Evolutionary conservation across 495 filamentous ascomycete species (phyloP).

Genomic region (Penicillium bovifimosum): DNA sequence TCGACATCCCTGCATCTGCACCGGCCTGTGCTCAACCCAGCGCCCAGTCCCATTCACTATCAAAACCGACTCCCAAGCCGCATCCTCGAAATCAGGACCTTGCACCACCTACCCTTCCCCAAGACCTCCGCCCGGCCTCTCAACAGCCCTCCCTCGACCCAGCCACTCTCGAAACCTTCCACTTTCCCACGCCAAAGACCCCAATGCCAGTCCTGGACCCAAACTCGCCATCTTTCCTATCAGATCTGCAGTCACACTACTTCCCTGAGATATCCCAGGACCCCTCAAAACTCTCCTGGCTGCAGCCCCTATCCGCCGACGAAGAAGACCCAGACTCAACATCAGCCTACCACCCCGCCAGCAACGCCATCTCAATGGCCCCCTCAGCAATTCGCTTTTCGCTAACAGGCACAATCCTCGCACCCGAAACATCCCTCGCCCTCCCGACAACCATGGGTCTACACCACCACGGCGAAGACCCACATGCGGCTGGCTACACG

Average conservation of each 20-base stretch:
- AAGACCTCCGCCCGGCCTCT: constrained; percentile 41
- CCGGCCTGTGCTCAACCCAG: not conserved
- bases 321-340: constrained; percentile 39
- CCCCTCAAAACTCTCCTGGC: constrained; percentile 84
- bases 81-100: constrained; percentile 28
- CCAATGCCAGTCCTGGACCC: constrained; percentile 72
- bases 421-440: constrained; percentile 63
- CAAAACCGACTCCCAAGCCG: constrained; percentile 2
- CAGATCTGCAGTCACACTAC: constrained; percentile 80
- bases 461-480: constrained; percentile 91
- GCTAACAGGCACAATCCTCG: constrained; percentile 70
- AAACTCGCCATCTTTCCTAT: constrained; percentile 71
- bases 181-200: constrained; percentile 34
- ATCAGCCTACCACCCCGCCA: constrained; percentile 73
- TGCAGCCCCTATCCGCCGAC: constrained; percentile 64
- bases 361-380: constrained; percentile 55
- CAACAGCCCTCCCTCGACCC: constrained; percentile 33
- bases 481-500: constrained; percentile 91
- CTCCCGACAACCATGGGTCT: constrained; percentile 72
- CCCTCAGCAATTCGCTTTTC: constrained; percentile 81
- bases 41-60: constrained; percentile 1
- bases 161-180: constrained; percentile 59
- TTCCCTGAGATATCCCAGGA: constrained; percentile 83
- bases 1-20: constrained; percentile 17
- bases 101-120: constrained; percentile 29